Evolutionary conservation across 1,284 basidiomycete genomes (phyloP).

Genomic region (Xanthoconium separans): DNA sequence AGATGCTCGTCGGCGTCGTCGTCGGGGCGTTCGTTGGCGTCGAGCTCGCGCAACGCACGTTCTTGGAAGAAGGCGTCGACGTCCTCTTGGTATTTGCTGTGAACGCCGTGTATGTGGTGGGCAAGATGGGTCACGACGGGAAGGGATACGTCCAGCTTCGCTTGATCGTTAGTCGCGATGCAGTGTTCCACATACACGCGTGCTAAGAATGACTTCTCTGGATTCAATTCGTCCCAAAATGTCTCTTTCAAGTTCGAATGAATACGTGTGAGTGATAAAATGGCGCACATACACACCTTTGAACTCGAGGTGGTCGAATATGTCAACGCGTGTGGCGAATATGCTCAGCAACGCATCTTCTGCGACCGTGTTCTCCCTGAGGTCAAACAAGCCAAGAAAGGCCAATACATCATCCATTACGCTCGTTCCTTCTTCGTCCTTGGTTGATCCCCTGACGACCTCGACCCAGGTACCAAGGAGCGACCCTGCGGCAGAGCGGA

Average conservation of each 20-base stretch:
- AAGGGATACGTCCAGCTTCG: constrained; percentile 71
- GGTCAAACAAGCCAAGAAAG: constrained; percentile 66
- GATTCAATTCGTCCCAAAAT: constrained; percentile 78
- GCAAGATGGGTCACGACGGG: constrained; percentile 91
- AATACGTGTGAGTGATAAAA: not conserved
- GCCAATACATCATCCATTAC: constrained; percentile 52
- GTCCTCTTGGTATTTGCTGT: constrained; percentile 65
- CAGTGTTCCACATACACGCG: constrained; percentile 87
- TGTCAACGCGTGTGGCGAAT: constrained; percentile 58
- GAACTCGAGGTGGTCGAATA: constrained; percentile 70
- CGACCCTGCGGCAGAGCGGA: constrained; percentile 76
- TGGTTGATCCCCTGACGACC: constrained; percentile 47
- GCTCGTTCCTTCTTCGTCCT: constrained; percentile 41
- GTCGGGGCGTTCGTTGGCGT: constrained; percentile 42
- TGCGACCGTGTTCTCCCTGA: constrained; percentile 56
- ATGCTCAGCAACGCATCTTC: constrained; percentile 68
- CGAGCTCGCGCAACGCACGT: constrained; percentile 37
- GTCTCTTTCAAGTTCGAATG: constrained; percentile 44
- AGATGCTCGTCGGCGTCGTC: constrained; percentile 56
- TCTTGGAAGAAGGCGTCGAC: constrained; percentile 49
- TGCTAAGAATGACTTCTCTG: constrained; percentile 82
- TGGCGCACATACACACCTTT: constrained; percentile 50
- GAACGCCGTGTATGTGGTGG: constrained; percentile 80
- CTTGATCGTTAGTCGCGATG: constrained; percentile 60
- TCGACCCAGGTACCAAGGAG: constrained; percentile 82